phyloP scores from a whole-genome alignment of 208 protist genomes.

The Balamuthia mandrillaris region DNA sequence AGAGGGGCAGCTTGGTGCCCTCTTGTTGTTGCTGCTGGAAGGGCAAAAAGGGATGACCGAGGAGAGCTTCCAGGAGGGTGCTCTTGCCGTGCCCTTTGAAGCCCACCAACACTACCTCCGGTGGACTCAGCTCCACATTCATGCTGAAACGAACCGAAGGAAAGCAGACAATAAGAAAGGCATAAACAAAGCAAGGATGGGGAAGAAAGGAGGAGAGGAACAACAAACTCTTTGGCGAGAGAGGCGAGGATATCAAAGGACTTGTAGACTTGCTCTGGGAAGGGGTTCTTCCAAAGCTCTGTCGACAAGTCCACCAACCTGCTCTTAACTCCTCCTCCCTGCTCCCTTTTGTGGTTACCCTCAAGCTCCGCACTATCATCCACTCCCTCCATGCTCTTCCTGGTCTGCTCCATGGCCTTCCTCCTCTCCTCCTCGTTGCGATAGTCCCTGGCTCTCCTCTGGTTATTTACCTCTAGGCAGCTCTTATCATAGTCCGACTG shows the following conservation, averaged over 20 bases:
- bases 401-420: conserved; percentile 18
- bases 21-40: too few species aligned
- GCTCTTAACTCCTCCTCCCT: neutral
- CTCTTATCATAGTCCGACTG: conserved; percentile 5
- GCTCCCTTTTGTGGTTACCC: neutral
- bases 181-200: neutral
- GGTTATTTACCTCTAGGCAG: neutral
- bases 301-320: neutral
- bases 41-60: conserved; percentile 32
- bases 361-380: neutral
- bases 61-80: conserved; percentile 26
- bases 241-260: conserved; percentile 17
- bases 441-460: neutral
- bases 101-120: conserved; percentile 41
- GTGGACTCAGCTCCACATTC: neutral
- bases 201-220: neutral
- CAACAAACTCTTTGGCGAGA: conserved; percentile 15
- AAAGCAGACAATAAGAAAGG: neutral
- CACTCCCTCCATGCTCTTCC: neutral
- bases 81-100: conserved; percentile 34
- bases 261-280: conserved; percentile 25
- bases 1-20: too few species aligned
- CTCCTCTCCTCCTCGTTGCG: conserved; percentile 15
- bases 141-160: conserved; percentile 2
- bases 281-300: conserved; percentile 6